Percentiles rank a stretch among this genome's conserved stretches.
Conservation (phyloP, 192 early-diverging fungal species). For the Glomus cerebriforme region DNA sequence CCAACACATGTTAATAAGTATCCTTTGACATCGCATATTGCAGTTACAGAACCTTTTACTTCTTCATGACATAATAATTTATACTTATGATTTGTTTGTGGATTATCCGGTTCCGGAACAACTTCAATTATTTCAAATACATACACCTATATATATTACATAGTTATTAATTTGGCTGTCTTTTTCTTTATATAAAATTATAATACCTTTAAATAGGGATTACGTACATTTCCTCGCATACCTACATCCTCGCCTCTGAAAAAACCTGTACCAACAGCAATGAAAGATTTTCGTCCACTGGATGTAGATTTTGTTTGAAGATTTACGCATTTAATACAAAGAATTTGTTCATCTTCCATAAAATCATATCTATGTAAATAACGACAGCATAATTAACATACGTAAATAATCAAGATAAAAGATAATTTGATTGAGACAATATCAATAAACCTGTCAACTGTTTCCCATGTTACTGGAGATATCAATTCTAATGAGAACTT, state of each 20-base stretch:
- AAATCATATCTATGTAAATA: constrained; percentile 52
- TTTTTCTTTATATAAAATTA: too few relatives aligned
- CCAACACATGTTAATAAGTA: constrained; percentile 87
- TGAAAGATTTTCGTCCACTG: constrained; percentile 80
- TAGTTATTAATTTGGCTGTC: too few relatives aligned
- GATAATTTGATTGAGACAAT: constrained; percentile 16
- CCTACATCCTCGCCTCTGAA: constrained; percentile 90
- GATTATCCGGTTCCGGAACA: constrained; percentile 91
- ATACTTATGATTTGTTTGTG: constrained; percentile 91
- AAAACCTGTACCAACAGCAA: constrained; percentile 87
- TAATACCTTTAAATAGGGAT: background rate
- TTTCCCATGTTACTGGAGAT: constrained; percentile 95
- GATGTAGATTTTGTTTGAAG: constrained; percentile 85
- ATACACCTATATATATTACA: constrained; percentile 65
- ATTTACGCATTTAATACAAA: constrained; percentile 72
- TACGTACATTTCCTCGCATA: constrained; percentile 75
- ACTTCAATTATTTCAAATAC: constrained; percentile 96
- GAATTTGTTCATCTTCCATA: constrained; percentile 83
- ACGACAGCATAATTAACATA: constrained; percentile 11
- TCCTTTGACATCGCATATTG: constrained; percentile 82
- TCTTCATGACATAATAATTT: constrained; percentile 83
- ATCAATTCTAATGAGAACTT: constrained; percentile 81
- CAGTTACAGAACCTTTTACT: constrained; percentile 84
- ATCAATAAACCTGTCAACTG: constrained; percentile 67
- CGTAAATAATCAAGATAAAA: constrained; percentile 30